phyloP scores from a whole-genome alignment of 2,329 filamentous ascomycete genomes.

The Stagonosporopsis tanaceti region DNA sequence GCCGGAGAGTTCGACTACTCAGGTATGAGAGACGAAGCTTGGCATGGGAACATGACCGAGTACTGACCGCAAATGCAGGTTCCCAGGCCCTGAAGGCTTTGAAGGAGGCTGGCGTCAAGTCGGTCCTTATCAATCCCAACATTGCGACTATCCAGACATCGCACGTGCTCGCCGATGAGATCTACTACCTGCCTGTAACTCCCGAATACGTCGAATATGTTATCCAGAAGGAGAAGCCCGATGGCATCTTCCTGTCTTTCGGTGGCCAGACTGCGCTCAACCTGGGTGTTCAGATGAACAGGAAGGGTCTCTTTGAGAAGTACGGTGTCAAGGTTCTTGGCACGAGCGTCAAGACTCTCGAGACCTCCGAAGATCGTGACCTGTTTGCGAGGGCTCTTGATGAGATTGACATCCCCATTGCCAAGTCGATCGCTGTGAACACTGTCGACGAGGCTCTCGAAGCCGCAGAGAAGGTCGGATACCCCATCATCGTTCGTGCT shows the following conservation, averaged over 20 bases:
- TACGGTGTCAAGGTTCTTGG: conserved; percentile 96
- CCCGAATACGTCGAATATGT: conserved; percentile 98
- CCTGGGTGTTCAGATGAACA: conserved; percentile 96
- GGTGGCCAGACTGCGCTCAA: conserved; percentile 98
- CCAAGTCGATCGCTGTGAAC: conserved; percentile 90
- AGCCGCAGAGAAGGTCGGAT: conserved; percentile 86
- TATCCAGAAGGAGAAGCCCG: conserved; percentile 93
- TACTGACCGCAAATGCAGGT: conserved; percentile 61
- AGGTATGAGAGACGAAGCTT: conserved; percentile 62
- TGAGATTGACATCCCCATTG: conserved; percentile 97
- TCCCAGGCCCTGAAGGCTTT: conserved; percentile 96
- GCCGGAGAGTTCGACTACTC: conserved; percentile 99
- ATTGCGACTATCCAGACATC: conserved; percentile 98
- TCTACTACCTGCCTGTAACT: conserved; percentile 97
- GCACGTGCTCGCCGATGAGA: conserved; percentile 93
- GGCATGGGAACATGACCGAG: background rate
- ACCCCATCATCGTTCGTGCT: conserved; percentile 97
- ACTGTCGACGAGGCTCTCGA: conserved; percentile 92
- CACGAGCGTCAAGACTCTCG: conserved; percentile 91
- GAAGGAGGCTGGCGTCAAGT: conserved; percentile 91
- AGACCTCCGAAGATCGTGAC: conserved; percentile 95
- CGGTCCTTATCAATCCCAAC: conserved; percentile 96
- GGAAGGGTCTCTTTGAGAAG: conserved; percentile 92
- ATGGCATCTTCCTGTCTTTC: conserved; percentile 97
- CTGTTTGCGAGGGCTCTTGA: conserved; percentile 94